Percentiles rank a stretch among this genome's conserved stretches.
Conservation (phyloP, 805 yeast species). For the Metschnikowia amazonensis region DNA sequence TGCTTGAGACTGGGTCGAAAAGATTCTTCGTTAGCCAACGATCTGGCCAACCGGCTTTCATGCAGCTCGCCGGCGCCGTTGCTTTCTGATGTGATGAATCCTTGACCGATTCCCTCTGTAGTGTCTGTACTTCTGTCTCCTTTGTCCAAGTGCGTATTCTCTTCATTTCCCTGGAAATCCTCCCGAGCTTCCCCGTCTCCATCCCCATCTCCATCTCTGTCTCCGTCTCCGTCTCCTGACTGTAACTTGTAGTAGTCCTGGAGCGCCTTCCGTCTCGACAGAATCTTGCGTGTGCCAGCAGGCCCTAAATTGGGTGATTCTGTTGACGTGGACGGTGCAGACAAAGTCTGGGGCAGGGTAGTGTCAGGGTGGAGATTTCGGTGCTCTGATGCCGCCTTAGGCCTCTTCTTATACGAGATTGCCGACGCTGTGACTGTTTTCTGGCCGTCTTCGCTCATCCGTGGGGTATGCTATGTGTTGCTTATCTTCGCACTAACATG, state of each 20-base stretch:
- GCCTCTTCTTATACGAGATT: slow-evolving; percentile 30
- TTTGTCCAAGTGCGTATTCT: neutral
- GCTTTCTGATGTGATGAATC: no score
- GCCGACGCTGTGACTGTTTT: slow-evolving; percentile 16
- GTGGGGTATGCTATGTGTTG: neutral
- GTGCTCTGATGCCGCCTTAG: slow-evolving; percentile 1
- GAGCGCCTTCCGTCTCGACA: slow-evolving; percentile 38
- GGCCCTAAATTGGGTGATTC: neutral
- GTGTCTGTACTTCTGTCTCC: no score
- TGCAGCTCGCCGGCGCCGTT: no score
- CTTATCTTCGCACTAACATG: neutral
- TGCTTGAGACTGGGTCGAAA: slow-evolving; percentile 1
- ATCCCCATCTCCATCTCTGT: no score
- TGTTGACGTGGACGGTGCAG: neutral
- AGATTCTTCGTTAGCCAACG: neutral
- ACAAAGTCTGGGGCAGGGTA: no score
- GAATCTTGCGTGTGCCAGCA: slow-evolving; percentile 28
- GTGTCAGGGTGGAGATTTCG: no score
- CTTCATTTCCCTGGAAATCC: neutral
- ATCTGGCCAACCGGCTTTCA: neutral
- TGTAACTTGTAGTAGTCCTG: slow-evolving; percentile 40
- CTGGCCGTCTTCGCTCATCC: slow-evolving; percentile 3
- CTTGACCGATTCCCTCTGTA: neutral
- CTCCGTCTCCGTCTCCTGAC: neutral
- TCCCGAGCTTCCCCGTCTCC: no score